A percentile compares a stretch with the other conserved stretches of the same genome.
phyloP scores from a whole-genome alignment of 2,329 filamentous ascomycete genomes.

The Fusarium kyushuense region DNA sequence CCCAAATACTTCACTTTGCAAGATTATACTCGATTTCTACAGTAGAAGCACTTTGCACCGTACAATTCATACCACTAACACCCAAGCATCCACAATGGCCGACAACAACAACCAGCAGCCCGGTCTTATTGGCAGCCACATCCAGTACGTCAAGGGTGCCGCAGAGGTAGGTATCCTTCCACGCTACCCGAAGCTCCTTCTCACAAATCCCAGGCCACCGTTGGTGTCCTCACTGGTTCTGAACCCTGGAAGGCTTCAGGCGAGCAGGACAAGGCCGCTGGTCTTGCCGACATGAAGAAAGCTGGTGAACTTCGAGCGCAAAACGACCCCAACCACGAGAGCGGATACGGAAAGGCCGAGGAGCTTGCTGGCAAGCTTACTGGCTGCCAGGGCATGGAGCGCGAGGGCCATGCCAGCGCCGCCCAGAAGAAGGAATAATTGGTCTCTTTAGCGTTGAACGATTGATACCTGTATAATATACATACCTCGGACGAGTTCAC shows the following conservation, averaged over 20 bases:
- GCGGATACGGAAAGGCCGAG: constrained; percentile 73
- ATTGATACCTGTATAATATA: constrained; percentile 24
- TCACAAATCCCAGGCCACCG: constrained; percentile 59
- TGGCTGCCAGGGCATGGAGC: constrained; percentile 77
- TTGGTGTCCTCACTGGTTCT: constrained; percentile 72
- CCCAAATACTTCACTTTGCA: not conserved
- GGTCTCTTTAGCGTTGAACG: not conserved
- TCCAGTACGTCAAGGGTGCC: constrained; percentile 76
- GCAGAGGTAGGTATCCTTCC: constrained; percentile 65
- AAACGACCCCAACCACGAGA: constrained; percentile 60
- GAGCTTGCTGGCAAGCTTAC: constrained; percentile 72
- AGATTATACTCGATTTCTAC: not conserved
- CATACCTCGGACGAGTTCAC: not conserved
- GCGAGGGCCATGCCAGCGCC: constrained; percentile 68
- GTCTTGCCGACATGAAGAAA: constrained; percentile 71
- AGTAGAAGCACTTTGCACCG: not conserved
- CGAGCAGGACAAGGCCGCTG: constrained; percentile 72
- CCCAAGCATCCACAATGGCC: constrained; percentile 43
- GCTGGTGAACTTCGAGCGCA: constrained; percentile 66
- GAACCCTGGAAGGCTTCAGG: constrained; percentile 73
- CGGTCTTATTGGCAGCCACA: constrained; percentile 72
- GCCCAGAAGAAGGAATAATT: constrained; percentile 50
- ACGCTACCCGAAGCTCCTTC: not conserved
- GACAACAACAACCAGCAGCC: constrained; percentile 55
- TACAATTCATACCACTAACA: constrained; percentile 1